Percentiles rank a stretch among this genome's conserved stretches.
Evolutionary conservation across 2,329 filamentous ascomycete species (phyloP).

Genomic region (Aspergillus phoenicis): DNA sequence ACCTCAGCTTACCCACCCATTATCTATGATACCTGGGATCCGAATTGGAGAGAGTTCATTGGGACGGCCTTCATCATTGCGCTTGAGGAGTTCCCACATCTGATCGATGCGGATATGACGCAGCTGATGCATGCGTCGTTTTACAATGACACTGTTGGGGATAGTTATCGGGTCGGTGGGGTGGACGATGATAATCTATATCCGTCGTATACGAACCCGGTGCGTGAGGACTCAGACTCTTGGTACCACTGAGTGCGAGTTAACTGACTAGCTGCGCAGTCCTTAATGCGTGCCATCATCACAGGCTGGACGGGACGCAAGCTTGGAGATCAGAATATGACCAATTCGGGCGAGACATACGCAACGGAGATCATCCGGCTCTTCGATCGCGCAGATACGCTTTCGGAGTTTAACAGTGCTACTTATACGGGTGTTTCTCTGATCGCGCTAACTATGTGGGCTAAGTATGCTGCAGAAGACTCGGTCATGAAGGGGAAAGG

Average conservation of each 20-base stretch:
- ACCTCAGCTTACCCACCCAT: conserved; percentile 51
- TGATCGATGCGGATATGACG: conserved; percentile 46
- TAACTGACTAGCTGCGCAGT: no score
- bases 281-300: conserved; percentile 64
- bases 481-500: conserved; percentile 59
- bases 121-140: conserved; percentile 56
- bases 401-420: conserved; percentile 65
- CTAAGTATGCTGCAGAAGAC: conserved; percentile 59
- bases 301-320: conserved; percentile 61
- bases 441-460: conserved; percentile 61
- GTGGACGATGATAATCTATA: conserved; percentile 64
- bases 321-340: conserved; percentile 62
- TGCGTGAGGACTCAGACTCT: no score
- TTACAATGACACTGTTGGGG: conserved; percentile 59
- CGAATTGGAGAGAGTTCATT: conserved; percentile 67
- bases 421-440: conserved; percentile 66
- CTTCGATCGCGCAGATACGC: conserved; percentile 58
- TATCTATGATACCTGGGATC: conserved; percentile 63
- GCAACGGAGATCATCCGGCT: conserved; percentile 60
- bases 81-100: conserved; percentile 58
- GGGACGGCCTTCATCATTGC: conserved; percentile 61
- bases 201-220: conserved; percentile 60
- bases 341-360: conserved; percentile 57
- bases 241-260: no score
- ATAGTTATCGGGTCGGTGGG: conserved; percentile 63